Conservation (phyloP, 2,329 filamentous ascomycete genomes). For the Fusarium subglutinans region DNA sequence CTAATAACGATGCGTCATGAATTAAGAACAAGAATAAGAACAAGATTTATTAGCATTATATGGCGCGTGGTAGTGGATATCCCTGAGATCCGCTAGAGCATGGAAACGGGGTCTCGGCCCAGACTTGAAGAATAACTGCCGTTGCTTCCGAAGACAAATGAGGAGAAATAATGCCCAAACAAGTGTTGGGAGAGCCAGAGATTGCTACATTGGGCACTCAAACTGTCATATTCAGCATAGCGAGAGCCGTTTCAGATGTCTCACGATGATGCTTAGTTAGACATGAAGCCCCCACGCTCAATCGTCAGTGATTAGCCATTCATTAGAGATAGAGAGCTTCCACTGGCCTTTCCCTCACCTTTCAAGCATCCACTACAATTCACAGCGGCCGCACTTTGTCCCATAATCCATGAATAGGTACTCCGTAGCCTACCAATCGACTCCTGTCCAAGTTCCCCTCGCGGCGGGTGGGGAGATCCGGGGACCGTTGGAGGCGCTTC, state of each 20-base stretch:
- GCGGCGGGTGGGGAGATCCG: conserved; percentile 2
- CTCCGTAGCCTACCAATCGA: not conserved
- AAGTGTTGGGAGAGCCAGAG: not conserved
- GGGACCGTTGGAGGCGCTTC: not conserved
- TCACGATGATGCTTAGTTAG: not conserved
- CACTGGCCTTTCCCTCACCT: not conserved
- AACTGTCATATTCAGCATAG: not conserved
- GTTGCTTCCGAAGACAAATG: conserved; percentile 16
- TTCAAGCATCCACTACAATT: not conserved
- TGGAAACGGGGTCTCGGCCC: not conserved
- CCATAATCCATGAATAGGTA: not conserved
- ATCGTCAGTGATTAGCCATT: too few relatives aligned
- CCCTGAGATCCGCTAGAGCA: not conserved
- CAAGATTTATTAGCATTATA: conserved; percentile 1
- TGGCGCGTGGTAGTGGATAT: conserved; percentile 26
- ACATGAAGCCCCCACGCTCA: not conserved
- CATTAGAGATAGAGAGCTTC: not conserved
- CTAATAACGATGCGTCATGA: conserved; percentile 13
- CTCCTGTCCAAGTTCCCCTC: not conserved
- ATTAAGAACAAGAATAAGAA: conserved; percentile 13
- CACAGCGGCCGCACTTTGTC: not conserved
- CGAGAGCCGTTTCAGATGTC: too few relatives aligned
- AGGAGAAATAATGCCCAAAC: not conserved
- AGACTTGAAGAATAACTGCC: conserved; percentile 8
- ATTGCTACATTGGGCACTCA: not conserved